phyloP scores from a whole-genome alignment of 257 asterid species.

The Solanum bulbocastanum region DNA sequence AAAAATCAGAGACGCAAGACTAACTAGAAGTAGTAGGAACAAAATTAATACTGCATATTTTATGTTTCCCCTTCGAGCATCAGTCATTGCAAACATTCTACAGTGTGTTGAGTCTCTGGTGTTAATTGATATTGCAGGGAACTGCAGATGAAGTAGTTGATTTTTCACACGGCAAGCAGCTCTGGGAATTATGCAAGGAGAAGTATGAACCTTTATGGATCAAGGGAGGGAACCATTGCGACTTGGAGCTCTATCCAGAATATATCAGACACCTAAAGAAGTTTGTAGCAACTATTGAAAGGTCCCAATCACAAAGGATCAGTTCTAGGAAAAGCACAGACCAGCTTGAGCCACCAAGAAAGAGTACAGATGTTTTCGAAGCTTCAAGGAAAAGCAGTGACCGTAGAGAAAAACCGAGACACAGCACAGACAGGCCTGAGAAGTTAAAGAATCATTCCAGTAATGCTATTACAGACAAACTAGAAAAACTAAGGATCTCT shows the following conservation, averaged over 20 bases:
- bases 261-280: slow-evolving; percentile 70
- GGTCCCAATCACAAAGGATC: slow-evolving; percentile 58
- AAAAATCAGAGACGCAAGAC: neutral
- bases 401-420: slow-evolving; percentile 77
- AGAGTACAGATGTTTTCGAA: slow-evolving; percentile 63
- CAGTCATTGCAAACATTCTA: neutral
- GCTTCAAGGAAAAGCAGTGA: slow-evolving; percentile 75
- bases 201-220: slow-evolving; percentile 90
- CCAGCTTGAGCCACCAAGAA: slow-evolving; percentile 65
- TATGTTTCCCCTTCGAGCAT: neutral
- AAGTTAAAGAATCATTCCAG: slow-evolving; percentile 43
- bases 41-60: neutral
- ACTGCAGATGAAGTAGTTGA: slow-evolving; percentile 89
- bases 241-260: slow-evolving; percentile 75
- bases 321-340: slow-evolving; percentile 59
- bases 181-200: slow-evolving; percentile 77
- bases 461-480: slow-evolving; percentile 30
- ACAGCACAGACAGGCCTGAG: slow-evolving; percentile 63
- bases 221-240: slow-evolving; percentile 78
- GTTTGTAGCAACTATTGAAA: slow-evolving; percentile 65
- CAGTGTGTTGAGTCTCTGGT: neutral
- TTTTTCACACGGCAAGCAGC: slow-evolving; percentile 79
- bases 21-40: neutral
- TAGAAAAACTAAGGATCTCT: slow-evolving; percentile 45
- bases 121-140: slow-evolving; percentile 38